phyloP scores from a whole-genome alignment of 2,329 filamentous ascomycete species.

The Aspergillus sp. region DNA sequence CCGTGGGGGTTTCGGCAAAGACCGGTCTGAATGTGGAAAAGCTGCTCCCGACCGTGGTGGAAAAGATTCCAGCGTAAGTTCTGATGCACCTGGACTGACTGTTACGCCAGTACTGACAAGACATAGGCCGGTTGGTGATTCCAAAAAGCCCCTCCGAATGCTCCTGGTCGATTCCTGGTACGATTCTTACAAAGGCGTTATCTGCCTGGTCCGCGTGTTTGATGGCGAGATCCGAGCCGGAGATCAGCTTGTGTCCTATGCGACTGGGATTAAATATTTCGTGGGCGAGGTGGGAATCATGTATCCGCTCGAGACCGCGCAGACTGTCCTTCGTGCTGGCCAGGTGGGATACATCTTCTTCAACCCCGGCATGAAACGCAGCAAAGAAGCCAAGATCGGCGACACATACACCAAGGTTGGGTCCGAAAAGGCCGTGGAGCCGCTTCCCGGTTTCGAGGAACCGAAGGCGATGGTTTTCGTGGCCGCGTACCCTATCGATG shows the following conservation, averaged over 20 bases:
- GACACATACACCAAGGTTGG: conserved; percentile 90
- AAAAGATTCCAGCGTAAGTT: conserved; percentile 70
- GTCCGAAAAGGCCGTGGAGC: conserved; percentile 71
- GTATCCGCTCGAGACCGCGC: conserved; percentile 82
- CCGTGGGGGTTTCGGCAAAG: conserved; percentile 83
- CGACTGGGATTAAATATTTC: conserved; percentile 83
- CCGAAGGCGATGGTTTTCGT: conserved; percentile 99
- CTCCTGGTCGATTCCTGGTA: conserved; percentile 98
- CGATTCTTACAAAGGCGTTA: conserved; percentile 90
- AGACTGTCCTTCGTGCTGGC: conserved; percentile 77
- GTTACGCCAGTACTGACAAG: conserved; percentile 17
- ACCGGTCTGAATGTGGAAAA: conserved; percentile 83
- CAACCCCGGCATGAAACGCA: conserved; percentile 97
- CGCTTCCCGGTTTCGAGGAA: conserved; percentile 90
- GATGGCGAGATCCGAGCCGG: conserved; percentile 81
- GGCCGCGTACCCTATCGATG: conserved; percentile 90
- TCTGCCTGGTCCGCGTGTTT: conserved; percentile 86
- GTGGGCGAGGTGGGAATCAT: conserved; percentile 97
- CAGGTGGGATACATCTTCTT: conserved; percentile 97
- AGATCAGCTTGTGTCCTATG: conserved; percentile 83
- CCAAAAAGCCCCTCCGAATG: conserved; percentile 71
- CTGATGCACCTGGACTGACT: not conserved
- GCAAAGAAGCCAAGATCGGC: conserved; percentile 91
- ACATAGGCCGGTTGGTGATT: conserved; percentile 66
- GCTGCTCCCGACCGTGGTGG: conserved; percentile 82